phyloP scores from a whole-genome alignment of 2,329 filamentous ascomycete species.

The Monilinia laxa region DNA sequence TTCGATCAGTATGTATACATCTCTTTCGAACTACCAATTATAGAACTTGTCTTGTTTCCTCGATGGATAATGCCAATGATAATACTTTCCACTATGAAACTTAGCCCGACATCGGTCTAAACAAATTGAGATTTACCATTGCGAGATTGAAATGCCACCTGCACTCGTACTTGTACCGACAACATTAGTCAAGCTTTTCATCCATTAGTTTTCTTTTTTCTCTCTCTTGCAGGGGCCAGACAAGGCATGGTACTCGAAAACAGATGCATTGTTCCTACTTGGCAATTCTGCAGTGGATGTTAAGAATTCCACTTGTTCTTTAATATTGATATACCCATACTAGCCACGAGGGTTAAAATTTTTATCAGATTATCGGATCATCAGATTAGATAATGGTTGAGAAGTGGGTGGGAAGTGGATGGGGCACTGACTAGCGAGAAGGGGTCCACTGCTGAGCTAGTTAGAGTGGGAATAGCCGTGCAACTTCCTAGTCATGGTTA shows the following conservation, averaged over 20 bases:
- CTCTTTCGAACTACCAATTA: conserved; percentile 5
- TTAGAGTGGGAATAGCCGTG: not conserved
- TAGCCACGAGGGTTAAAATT: not conserved
- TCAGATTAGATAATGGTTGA: conserved; percentile 27
- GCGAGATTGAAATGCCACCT: conserved; percentile 6
- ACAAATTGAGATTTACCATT: not conserved
- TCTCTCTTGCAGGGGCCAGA: not conserved
- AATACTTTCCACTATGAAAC: not conserved
- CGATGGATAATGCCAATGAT: not conserved
- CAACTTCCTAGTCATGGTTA: not conserved
- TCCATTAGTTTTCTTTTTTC: not conserved
- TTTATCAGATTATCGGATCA: conserved; percentile 24
- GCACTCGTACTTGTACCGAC: not conserved
- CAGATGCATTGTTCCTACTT: not conserved
- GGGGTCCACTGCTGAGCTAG: conserved; percentile 1
- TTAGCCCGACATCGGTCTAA: conserved; percentile 9
- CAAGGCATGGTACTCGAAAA: not conserved
- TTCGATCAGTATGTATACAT: conserved; percentile 6
- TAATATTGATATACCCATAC: not conserved
- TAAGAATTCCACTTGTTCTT: not conserved
- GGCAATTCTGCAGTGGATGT: conserved; percentile 6
- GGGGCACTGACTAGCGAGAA: not conserved
- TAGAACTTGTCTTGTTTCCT: conserved; percentile 10
- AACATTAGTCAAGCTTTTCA: conserved; percentile 12
- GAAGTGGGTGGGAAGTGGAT: not conserved